Conservation (phyloP, 2,329 filamentous ascomycete species). For the Plectosphaerella cucumerina region DNA sequence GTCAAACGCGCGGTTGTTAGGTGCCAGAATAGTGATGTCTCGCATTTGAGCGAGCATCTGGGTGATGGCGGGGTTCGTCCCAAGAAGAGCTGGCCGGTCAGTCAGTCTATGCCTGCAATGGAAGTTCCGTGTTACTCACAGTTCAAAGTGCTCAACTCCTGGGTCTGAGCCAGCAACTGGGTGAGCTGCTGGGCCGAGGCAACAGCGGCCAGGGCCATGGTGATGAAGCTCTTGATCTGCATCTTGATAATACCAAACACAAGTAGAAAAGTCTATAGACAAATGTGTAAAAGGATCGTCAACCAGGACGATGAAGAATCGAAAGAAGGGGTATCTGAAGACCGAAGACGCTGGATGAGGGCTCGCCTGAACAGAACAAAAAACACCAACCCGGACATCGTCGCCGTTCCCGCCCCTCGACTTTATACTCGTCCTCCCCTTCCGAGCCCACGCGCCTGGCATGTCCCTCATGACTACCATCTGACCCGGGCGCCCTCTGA, state of each 20-base stretch:
- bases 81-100: slow-evolving; percentile 13
- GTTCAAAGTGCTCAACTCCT: slow-evolving; percentile 17
- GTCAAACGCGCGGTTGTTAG: slow-evolving; percentile 42
- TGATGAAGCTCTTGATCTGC: slow-evolving; percentile 14
- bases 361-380: neutral
- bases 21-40: slow-evolving; percentile 55
- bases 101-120: neutral
- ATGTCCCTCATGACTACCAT: neutral
- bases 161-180: slow-evolving; percentile 16
- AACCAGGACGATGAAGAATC: slow-evolving; percentile 4
- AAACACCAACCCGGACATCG: neutral
- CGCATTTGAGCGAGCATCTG: slow-evolving; percentile 12
- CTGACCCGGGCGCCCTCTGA: neutral
- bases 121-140: slow-evolving; percentile 7
- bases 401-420: neutral
- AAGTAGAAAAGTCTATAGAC: slow-evolving; percentile 4
- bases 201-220: slow-evolving; percentile 13
- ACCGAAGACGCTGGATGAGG: neutral
- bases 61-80: slow-evolving; percentile 25
- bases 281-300: neutral
- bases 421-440: neutral
- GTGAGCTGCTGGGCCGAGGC: slow-evolving; percentile 16
- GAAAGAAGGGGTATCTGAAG: neutral
- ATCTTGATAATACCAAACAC: slow-evolving; percentile 15
- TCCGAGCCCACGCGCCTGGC: neutral